A percentile compares a stretch with the other conserved stretches of the same genome.
Conservation (phyloP, 1,284 basidiomycete genomes). For the Malassezia cuniculi region DNA sequence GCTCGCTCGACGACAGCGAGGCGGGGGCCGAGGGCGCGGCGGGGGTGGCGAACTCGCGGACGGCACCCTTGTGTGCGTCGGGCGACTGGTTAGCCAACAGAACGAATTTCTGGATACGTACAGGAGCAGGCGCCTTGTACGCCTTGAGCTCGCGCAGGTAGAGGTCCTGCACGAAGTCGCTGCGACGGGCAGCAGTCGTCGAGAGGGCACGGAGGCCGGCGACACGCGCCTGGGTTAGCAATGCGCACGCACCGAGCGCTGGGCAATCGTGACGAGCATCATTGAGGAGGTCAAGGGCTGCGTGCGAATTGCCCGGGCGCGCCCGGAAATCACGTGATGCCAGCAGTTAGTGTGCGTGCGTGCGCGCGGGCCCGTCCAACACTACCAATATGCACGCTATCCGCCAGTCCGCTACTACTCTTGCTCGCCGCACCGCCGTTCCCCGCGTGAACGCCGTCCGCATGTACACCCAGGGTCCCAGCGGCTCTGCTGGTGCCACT, state of each 20-base stretch:
- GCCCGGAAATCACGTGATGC: no score
- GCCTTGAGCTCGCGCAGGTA: constrained; percentile 79
- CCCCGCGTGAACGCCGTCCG: constrained; percentile 1
- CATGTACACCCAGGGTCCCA: constrained; percentile 15
- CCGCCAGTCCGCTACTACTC: no score
- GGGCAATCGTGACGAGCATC: constrained; percentile 12
- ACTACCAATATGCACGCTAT: not conserved
- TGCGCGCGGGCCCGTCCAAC: no score
- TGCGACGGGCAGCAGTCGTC: constrained; percentile 34
- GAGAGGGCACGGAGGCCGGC: constrained; percentile 27
- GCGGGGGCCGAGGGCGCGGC: constrained; percentile 45
- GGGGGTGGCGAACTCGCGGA: constrained; percentile 47
- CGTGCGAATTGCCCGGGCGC: no score
- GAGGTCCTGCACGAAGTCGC: constrained; percentile 77
- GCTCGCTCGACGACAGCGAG: constrained; percentile 44
- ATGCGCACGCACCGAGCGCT: constrained; percentile 9
- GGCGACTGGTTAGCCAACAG: constrained; percentile 21
- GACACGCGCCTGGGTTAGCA: constrained; percentile 8
- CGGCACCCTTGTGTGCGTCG: constrained; percentile 44
- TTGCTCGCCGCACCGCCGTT: constrained; percentile 1
- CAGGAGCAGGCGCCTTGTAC: constrained; percentile 57
- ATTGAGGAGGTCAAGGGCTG: constrained; percentile 2
- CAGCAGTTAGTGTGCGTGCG: no score
- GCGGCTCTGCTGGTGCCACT: constrained; percentile 24
- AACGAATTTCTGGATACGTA: constrained; percentile 14